Base-by-base conservation (phyloP, 495 filamentous ascomycete species). In the Penicillium argentinense region DNA sequence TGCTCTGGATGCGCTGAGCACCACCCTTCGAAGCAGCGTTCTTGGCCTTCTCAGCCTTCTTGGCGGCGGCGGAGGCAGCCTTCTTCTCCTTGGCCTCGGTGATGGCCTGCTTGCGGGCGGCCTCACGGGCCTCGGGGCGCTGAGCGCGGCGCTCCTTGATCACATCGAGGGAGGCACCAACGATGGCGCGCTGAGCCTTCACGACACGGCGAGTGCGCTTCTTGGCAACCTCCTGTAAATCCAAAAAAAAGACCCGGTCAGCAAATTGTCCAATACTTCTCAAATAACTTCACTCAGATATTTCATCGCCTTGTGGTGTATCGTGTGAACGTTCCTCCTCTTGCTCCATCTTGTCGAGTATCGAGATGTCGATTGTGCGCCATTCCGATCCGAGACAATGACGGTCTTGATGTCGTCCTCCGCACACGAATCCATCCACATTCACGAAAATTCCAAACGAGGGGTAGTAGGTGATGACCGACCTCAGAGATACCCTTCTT, bases 401-500 rank as follows among this genome's bases (percentile, higher is more conserved):
- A n/a, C n/a, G n/a, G n/a, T n/a, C n/a, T n/a, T n/a, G n/a, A n/a
- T n/a, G n/a, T n/a, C n/a, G n/a, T n/a, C n/a, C n/a, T n/a, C n/a
- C 25, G 5, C 11, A 5, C 25, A 26, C 25, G 11, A 18, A 36
- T 21, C 33, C 33, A 19, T 36, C 16, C 33, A 36, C 12, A 36
- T 36, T 18, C 47, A 62, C 53, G 47, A 51, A 51, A 51, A 57
- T 42, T 53, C 46, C 39, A 50, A 55, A 51, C 42, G 57, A n/a
- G 53, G 33, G 33, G 9, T 7, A 18, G 53, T 45, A 33, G 39
- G 38, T 62, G 56, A 56, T 54, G 55, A 77, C 86, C 77, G 83
- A 97, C 93, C 89, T 99, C 93, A 81, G 92, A 93, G 80, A 97
- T 91, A 85, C 93, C 93, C 89, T 99, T 99, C 83, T 89, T 92